Conservation (phyloP, 768 basidiomycete genomes). For the Suillus discolor region DNA sequence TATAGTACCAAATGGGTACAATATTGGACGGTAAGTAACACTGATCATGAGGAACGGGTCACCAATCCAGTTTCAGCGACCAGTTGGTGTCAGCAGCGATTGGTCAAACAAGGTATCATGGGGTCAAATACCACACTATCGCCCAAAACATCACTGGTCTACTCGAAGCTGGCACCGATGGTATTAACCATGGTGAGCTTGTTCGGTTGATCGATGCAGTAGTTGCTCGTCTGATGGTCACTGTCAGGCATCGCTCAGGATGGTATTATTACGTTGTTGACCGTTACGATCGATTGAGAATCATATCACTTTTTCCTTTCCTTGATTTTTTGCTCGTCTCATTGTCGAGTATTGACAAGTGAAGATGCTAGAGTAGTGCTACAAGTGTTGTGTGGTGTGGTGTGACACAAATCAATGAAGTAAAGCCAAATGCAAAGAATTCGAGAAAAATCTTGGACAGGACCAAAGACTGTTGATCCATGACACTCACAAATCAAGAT, state of each 20-base stretch:
- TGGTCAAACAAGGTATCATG: conserved; percentile 41
- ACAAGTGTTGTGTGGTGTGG: conserved; percentile 18
- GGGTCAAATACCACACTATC: conserved; percentile 49
- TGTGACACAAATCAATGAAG: conserved; percentile 13
- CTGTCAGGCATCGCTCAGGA: conserved; percentile 59
- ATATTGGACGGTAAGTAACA: conserved; percentile 44
- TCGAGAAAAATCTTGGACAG: conserved; percentile 9
- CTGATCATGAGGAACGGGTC: not conserved
- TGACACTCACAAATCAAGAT: conserved; percentile 22
- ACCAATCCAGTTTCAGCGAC: conserved; percentile 29
- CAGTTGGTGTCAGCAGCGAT: conserved; percentile 39
- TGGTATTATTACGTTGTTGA: conserved; percentile 57
- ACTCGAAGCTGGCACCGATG: conserved; percentile 49
- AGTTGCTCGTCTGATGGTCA: not conserved
- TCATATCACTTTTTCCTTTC: not conserved
- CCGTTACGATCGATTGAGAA: conserved; percentile 45
- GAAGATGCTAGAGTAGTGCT: conserved; percentile 19
- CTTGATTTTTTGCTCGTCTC: not conserved
- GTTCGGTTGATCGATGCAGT: not conserved
- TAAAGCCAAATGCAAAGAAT: conserved; percentile 24
- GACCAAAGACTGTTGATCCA: not conserved
- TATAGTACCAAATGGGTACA: conserved; percentile 52
- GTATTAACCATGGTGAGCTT: conserved; percentile 55
- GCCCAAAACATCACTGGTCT: conserved; percentile 54
- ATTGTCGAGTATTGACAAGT: conserved; percentile 4